A percentile compares a stretch with the other conserved stretches of the same genome.
Evolutionary conservation across 805 yeast genomes (phyloP).

Genomic region (Ogataea ganodermae): DNA sequence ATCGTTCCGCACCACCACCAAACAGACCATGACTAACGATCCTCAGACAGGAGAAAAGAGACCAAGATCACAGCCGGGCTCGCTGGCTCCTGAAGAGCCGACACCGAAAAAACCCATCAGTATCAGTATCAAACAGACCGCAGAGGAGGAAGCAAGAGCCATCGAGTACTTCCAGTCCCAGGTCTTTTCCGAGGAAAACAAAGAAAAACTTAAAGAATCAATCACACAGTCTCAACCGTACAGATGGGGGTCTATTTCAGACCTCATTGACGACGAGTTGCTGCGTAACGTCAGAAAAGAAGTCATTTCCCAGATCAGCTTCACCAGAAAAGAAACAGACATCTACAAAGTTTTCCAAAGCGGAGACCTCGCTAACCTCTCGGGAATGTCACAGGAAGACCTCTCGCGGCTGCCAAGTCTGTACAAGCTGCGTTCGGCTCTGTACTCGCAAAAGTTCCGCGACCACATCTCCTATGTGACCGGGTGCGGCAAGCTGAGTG

Average conservation of each 20-base stretch:
- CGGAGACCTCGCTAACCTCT: conserved; percentile 89
- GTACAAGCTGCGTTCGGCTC: conserved; percentile 77
- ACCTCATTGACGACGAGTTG: conserved; percentile 73
- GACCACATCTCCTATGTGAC: conserved; percentile 76
- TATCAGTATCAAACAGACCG: conserved; percentile 34
- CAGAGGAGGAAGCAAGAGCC: conserved; percentile 36
- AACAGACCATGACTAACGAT: not conserved
- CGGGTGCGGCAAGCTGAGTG: conserved; percentile 86
- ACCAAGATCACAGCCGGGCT: not conserved
- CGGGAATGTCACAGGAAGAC: conserved; percentile 81
- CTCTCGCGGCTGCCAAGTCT: conserved; percentile 71
- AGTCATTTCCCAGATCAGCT: conserved; percentile 78
- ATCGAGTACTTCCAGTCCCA: conserved; percentile 34
- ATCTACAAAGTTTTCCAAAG: conserved; percentile 89
- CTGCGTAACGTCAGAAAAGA: conserved; percentile 81
- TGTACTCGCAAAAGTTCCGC: conserved; percentile 84
- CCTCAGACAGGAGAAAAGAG: conserved; percentile 4
- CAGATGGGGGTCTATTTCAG: conserved; percentile 82
- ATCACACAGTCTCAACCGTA: conserved; percentile 72
- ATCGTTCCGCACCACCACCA: not conserved
- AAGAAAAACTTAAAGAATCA: conserved; percentile 39
- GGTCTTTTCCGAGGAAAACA: conserved; percentile 41
- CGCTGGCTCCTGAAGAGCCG: too few relatives aligned
- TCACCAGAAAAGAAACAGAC: conserved; percentile 95
- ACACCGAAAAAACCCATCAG: conserved; percentile 17